Base-by-base conservation (phyloP, 495 filamentous ascomycete species). In the Penicilliopsis zonata region DNA sequence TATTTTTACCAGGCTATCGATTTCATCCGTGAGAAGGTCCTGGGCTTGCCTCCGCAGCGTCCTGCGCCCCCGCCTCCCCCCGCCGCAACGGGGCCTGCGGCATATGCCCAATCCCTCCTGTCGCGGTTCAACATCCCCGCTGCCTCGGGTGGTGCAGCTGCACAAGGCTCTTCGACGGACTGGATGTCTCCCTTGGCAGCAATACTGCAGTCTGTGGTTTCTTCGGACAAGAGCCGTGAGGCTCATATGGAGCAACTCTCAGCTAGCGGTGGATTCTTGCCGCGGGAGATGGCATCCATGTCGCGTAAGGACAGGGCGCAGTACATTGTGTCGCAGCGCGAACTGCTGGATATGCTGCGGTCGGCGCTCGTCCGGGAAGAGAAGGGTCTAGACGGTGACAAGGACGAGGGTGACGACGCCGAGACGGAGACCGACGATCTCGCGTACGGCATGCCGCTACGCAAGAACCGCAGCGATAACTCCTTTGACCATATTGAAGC, bases 401-500 rank as follows among this genome's bases (percentile, higher is more conserved):
- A 38, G 22, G 82, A 80, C 23, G 62, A 53, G 36, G 57, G 57
- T 23, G 44, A 69, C 36, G 61, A 42, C 40, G 52, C 41, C 31
- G 58, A 47, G 31, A 55, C 38, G 22, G 64, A 61, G 28, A 51
- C 57, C 45, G 34, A 65, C 49, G 47, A 70, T 59, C 50, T 69
- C 48, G 48, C 61, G 25, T 55, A 63, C 36, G 52, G 55, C 9
- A 52, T 61, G 30, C 57, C 73, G 5, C 45, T 85, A 47, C 69
- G 59, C 26, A 85, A 81, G 65, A 85, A 78, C 44, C 64, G 66
- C 38, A 83, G 78, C 33, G 81, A 85, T 41, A 69, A 66, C 21
- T 84, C 86, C 37, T 94, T 94, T 49, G 81, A 88, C 45, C 77
- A 80, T 45, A 77, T 94, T 39, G 78, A 85, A 22, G 65, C 67